Evolutionary conservation across 305 asterid species (phyloP).

Genomic region (Plantago lanceolata): DNA sequence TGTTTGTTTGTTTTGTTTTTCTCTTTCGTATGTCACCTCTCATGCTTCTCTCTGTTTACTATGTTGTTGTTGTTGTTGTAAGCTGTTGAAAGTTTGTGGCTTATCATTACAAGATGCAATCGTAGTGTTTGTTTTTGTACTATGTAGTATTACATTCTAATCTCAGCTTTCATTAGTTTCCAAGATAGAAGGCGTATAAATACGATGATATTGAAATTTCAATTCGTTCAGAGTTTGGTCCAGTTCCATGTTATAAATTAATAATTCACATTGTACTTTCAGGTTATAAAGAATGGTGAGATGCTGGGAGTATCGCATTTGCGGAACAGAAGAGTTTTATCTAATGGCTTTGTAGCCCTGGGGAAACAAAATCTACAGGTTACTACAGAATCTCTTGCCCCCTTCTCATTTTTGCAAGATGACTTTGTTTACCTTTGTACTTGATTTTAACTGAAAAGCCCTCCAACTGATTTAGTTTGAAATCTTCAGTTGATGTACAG

Average conservation of each 20-base stretch:
- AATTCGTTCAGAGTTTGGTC: slow-evolving; percentile 15
- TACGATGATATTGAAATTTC: slow-evolving; percentile 11
- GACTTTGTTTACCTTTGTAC: slow-evolving; percentile 17
- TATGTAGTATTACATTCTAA: background rate
- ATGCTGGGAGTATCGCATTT: slow-evolving; percentile 98
- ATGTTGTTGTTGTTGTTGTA: no score
- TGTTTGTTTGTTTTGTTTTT: no score
- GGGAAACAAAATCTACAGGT: slow-evolving; percentile 98
- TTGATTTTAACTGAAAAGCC: slow-evolving; percentile 22
- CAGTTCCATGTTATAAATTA: slow-evolving; percentile 12
- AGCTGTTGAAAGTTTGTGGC: no score
- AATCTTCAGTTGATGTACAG: slow-evolving; percentile 87
- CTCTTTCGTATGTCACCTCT: background rate
- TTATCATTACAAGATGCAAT: no score
- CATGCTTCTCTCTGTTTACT: no score
- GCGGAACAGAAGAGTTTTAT: slow-evolving; percentile 86
- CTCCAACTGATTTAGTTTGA: slow-evolving; percentile 28
- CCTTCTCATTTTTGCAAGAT: slow-evolving; percentile 11
- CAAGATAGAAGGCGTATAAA: slow-evolving; percentile 9
- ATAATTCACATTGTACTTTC: slow-evolving; percentile 21
- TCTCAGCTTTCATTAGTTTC: slow-evolving; percentile 10
- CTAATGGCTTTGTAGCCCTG: slow-evolving; percentile 80
- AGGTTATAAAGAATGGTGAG: slow-evolving; percentile 99
- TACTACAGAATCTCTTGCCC: slow-evolving; percentile 7
- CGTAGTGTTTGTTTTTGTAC: no score